Evolutionary conservation across 2,329 filamentous ascomycete species (phyloP).

Genomic region (Aspergillus sp.): DNA sequence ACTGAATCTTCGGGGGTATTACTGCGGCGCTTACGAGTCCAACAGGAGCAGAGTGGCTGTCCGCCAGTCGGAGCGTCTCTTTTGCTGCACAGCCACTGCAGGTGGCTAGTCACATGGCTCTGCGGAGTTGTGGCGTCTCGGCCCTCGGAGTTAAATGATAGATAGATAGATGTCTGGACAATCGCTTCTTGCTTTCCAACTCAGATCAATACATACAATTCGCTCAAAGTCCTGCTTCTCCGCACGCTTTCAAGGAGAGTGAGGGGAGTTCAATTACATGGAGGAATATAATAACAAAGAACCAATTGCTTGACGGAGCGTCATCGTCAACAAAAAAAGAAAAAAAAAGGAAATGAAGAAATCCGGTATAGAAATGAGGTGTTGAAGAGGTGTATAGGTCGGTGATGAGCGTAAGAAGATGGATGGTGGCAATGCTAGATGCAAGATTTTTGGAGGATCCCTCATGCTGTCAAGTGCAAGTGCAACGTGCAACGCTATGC

Average conservation of each 20-base stretch:
- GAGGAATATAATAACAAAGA: constrained; percentile 10
- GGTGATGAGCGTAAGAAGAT: constrained; percentile 11
- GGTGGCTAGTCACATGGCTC: too few relatives aligned
- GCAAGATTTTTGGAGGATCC: constrained; percentile 17
- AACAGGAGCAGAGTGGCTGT: background rate
- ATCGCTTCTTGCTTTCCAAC: constrained; percentile 8
- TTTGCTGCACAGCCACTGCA: constrained; percentile 7
- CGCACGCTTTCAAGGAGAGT: constrained; percentile 4
- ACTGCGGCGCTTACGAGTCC: constrained; percentile 2
- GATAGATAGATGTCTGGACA: background rate
- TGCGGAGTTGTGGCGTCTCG: background rate
- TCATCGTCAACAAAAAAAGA: constrained; percentile 5
- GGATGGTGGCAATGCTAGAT: constrained; percentile 24
- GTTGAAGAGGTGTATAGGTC: background rate
- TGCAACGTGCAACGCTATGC: constrained; percentile 15
- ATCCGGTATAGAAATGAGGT: background rate
- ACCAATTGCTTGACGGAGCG: constrained; percentile 1
- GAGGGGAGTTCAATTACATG: constrained; percentile 13
- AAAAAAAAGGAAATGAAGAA: background rate
- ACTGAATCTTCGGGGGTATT: background rate
- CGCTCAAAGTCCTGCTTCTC: constrained; percentile 6
- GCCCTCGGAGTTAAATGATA: background rate
- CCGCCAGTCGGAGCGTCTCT: background rate
- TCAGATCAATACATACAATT: constrained; percentile 6
- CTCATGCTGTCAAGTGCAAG: constrained; percentile 18